Evolutionary conservation across 169 alveolate genomes (phyloP).

Genomic region (Plasmodium chabaudi): DNA sequence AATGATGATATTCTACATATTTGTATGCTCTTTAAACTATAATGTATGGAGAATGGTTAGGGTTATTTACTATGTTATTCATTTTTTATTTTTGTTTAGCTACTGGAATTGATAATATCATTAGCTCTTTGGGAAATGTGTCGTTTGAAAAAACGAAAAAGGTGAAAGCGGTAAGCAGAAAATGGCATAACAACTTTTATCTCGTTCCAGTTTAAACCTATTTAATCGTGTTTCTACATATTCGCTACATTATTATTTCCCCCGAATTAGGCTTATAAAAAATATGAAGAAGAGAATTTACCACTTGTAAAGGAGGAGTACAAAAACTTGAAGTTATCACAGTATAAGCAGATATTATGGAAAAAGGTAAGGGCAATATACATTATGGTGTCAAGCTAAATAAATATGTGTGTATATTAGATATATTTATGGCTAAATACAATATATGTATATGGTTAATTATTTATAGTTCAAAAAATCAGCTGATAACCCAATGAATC

Average conservation of each 20-base stretch:
- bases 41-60: background rate
- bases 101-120: conserved; percentile 69
- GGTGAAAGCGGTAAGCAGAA: conserved; percentile 69
- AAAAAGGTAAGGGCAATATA: conserved; percentile 77
- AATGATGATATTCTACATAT: background rate
- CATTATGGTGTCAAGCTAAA: background rate
- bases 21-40: background rate
- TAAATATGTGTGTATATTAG: background rate
- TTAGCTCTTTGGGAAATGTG: conserved; percentile 48
- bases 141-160: conserved; percentile 73
- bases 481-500: conserved; percentile 70
- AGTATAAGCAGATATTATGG: conserved; percentile 85
- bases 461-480: conserved; percentile 59
- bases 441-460: background rate
- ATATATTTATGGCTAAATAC: conserved; percentile 7
- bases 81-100: conserved; percentile 21
- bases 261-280: conserved; percentile 79
- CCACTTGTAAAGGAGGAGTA: conserved; percentile 82
- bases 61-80: background rate
- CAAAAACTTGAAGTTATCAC: conserved; percentile 83
- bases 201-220: background rate
- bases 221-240: background rate
- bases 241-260: background rate
- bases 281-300: conserved; percentile 82
- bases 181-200: background rate